Conservation (phyloP, 495 filamentous ascomycete species). For the Lepraria neglecta region DNA sequence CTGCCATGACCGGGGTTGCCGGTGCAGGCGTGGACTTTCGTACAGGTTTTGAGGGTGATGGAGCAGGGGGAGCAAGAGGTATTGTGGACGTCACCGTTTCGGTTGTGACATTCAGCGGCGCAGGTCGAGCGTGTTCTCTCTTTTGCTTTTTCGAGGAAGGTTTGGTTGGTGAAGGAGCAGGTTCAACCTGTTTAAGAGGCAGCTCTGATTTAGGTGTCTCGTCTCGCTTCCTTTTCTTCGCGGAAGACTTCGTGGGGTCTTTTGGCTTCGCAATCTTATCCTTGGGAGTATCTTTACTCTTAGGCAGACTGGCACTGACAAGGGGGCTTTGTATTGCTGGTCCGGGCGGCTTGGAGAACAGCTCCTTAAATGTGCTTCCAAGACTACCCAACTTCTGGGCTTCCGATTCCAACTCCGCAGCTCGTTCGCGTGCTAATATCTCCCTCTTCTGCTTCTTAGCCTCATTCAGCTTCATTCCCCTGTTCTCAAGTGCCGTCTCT, state of each 20-base stretch:
- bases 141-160: constrained; percentile 49
- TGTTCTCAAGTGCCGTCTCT: constrained; percentile 59
- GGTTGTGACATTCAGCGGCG: constrained; percentile 30
- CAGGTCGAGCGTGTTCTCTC: constrained; percentile 48
- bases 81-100: constrained; percentile 26
- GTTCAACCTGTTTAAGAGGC: constrained; percentile 7
- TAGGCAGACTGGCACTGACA: constrained; percentile 12
- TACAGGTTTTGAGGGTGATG: constrained; percentile 22
- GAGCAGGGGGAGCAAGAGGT: constrained; percentile 31
- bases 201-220: constrained; percentile 17
- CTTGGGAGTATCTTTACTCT: constrained; percentile 17
- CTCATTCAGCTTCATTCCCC: constrained; percentile 87
- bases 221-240: constrained; percentile 28
- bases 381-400: constrained; percentile 49
- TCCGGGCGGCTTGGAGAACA: constrained; percentile 33
- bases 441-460: constrained; percentile 87
- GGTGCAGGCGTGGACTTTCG: constrained; percentile 19
- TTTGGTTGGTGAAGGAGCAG: constrained; percentile 17
- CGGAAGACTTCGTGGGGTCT: constrained; percentile 17
- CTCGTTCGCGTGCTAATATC: constrained; percentile 58
- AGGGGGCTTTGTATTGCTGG: constrained; percentile 11
- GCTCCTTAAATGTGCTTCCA: constrained; percentile 45
- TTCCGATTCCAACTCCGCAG: constrained; percentile 51
- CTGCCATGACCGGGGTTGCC: constrained; percentile 24
- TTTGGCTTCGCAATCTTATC: constrained; percentile 32